Evolutionary conservation across 169 alveolate species (phyloP).

Genomic region (Plasmodium knowlesi): DNA sequence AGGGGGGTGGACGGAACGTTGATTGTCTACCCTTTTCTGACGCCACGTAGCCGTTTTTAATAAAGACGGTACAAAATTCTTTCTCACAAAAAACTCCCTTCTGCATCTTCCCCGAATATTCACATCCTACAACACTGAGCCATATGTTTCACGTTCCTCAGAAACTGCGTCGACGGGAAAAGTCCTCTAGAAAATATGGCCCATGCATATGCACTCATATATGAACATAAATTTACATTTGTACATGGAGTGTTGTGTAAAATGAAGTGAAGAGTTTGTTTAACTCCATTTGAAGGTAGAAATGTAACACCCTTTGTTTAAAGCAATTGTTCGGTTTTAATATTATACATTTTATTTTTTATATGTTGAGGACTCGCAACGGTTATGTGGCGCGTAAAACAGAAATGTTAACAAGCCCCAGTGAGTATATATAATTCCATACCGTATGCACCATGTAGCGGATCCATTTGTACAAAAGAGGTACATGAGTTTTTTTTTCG

Average conservation of each 20-base stretch:
- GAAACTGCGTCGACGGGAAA: not conserved
- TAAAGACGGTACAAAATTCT: not conserved
- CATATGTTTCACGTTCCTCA: not conserved
- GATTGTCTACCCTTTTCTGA: not conserved
- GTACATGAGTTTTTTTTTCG: not conserved
- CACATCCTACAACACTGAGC: not conserved
- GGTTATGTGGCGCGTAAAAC: not conserved
- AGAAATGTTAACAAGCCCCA: not conserved
- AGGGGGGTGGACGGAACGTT: not conserved
- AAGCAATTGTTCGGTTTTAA: not conserved
- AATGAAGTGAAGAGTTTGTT: not conserved
- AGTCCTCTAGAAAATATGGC: not conserved
- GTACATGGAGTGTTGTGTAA: not conserved
- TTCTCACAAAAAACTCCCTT: not conserved
- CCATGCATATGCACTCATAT: not conserved
- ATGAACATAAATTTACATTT: not conserved
- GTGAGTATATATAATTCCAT: not conserved
- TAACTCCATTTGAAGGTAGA: not conserved
- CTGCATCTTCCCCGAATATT: not conserved
- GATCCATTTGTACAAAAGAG: not conserved
- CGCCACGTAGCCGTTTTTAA: not conserved
- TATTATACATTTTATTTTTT: not conserved
- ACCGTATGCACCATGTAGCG: not conserved
- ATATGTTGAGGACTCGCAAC: not conserved
- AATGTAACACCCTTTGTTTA: not conserved